phyloP scores from a whole-genome alignment of 768 basidiomycete species.

The Phylloporus sp. region DNA sequence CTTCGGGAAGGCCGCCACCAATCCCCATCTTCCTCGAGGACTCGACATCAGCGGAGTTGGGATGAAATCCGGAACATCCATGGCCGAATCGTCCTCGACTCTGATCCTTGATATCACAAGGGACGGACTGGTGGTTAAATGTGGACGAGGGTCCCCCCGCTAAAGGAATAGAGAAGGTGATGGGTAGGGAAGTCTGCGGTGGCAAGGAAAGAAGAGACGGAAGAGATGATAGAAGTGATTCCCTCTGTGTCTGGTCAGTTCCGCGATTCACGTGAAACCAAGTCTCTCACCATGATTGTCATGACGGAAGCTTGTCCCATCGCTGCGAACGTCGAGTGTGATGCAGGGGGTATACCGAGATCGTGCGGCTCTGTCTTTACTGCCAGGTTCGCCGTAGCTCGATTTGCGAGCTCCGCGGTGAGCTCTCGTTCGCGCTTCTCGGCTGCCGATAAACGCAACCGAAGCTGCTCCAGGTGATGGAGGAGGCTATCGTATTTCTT shows the following conservation, averaged over 20 bases:
- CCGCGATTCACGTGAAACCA: background rate
- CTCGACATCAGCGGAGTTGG: conserved; percentile 39
- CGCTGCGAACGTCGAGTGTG: conserved; percentile 31
- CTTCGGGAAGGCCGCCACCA: conserved; percentile 34
- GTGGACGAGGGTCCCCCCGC: conserved; percentile 39
- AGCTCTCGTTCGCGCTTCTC: conserved; percentile 66
- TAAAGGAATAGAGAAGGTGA: conserved; percentile 52
- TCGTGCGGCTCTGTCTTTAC: conserved; percentile 62
- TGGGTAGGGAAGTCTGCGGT: conserved; percentile 49
- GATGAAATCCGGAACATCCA: conserved; percentile 41
- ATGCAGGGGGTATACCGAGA: conserved; percentile 42
- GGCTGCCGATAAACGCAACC: conserved; percentile 56
- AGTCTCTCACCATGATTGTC: conserved; percentile 57
- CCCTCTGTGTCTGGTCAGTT: conserved; percentile 29
- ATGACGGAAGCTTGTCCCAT: conserved; percentile 54
- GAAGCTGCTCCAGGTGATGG: conserved; percentile 63
- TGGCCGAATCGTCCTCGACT: conserved; percentile 45
- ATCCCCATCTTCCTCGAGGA: conserved; percentile 27
- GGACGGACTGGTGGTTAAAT: conserved; percentile 39
- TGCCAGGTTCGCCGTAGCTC: conserved; percentile 30
- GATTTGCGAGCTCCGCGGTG: conserved; percentile 51
- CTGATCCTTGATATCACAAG: conserved; percentile 47
- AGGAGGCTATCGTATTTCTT: conserved; percentile 38
- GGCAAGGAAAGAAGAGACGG: conserved; percentile 70
- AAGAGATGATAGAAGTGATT: conserved; percentile 75